Conservation (phyloP, 768 basidiomycete species). For the Psilocybe subaeruginosa region DNA sequence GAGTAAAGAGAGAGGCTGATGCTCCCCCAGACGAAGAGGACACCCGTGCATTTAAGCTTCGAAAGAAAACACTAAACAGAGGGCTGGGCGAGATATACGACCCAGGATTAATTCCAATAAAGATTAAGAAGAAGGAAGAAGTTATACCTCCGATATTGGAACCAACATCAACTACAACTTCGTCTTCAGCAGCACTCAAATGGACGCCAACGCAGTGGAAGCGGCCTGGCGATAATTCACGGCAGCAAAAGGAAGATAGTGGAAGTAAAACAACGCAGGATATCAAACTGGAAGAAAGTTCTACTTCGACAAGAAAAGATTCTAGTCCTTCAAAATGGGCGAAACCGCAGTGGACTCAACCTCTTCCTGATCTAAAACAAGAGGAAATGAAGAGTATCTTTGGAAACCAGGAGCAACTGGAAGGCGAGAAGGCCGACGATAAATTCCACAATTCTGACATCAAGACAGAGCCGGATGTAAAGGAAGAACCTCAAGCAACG, state of each 20-base stretch:
- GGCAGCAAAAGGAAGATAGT: constrained; percentile 5
- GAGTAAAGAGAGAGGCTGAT: constrained; percentile 42
- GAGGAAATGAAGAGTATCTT: constrained; percentile 21
- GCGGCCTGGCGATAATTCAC: constrained; percentile 11
- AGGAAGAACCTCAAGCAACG: constrained; percentile 14
- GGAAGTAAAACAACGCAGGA: not conserved
- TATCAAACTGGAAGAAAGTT: constrained; percentile 14
- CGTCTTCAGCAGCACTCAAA: constrained; percentile 16
- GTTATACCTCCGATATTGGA: constrained; percentile 20
- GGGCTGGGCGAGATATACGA: constrained; percentile 86
- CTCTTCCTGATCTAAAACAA: constrained; percentile 22
- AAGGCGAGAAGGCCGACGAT: not conserved
- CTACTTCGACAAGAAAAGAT: not conserved
- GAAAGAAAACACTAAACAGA: constrained; percentile 58
- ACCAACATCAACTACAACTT: constrained; percentile 11
- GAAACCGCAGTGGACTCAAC: constrained; percentile 33
- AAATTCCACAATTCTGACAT: constrained; percentile 1
- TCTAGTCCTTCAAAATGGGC: constrained; percentile 30
- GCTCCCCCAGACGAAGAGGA: constrained; percentile 51
- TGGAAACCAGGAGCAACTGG: constrained; percentile 12
- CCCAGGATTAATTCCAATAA: constrained; percentile 69
- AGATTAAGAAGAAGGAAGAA: constrained; percentile 62
- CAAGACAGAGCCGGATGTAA: constrained; percentile 17
- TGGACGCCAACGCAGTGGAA: constrained; percentile 29
- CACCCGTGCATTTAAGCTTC: constrained; percentile 64